These are phyloP conservation scores for Aspergillus fumigatus DNA, from an alignment of 2,329 filamentous ascomycete species.

Conservation along the genomic window DNA sequence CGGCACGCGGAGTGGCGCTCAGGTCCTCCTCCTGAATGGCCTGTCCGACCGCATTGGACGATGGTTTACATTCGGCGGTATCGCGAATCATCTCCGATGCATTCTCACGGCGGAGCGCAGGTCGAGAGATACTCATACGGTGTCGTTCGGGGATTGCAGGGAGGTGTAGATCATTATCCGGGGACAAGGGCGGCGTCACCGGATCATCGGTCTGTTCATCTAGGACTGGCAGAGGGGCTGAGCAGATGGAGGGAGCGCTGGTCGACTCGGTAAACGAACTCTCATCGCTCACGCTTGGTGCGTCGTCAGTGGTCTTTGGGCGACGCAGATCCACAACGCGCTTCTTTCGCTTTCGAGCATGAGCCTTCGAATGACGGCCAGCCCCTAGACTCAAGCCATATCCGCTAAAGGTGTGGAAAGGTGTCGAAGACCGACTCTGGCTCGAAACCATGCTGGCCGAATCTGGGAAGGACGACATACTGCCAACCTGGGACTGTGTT, in stretches of 20 bases:
- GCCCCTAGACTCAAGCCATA: slow-evolving; percentile 38
- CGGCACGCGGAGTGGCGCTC: slow-evolving; percentile 32
- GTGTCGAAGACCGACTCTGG: slow-evolving; percentile 52
- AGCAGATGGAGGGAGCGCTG: slow-evolving; percentile 45
- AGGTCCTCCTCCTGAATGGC: slow-evolving; percentile 20
- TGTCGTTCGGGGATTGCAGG: slow-evolving; percentile 33
- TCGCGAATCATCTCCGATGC: slow-evolving; percentile 18
- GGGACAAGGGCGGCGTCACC: slow-evolving; percentile 49
- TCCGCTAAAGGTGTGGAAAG: slow-evolving; percentile 33
- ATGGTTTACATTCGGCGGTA: slow-evolving; percentile 22
- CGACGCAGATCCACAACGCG: slow-evolving; percentile 45
- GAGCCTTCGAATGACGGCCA: slow-evolving; percentile 42
- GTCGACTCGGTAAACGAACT: slow-evolving; percentile 38
- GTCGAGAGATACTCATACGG: slow-evolving; percentile 25
- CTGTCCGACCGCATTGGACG: slow-evolving; percentile 17
- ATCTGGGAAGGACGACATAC: slow-evolving; percentile 71
- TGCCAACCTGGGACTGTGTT: slow-evolving; percentile 60
- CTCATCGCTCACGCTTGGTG: slow-evolving; percentile 40
- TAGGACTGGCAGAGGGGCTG: slow-evolving; percentile 53
- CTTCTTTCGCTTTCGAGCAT: slow-evolving; percentile 44
- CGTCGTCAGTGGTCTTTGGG: slow-evolving; percentile 38
- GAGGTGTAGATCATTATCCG: slow-evolving; percentile 31
- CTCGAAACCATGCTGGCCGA: slow-evolving; percentile 62
- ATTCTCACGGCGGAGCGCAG: slow-evolving; percentile 19
- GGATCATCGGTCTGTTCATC: slow-evolving; percentile 57